These are phyloP conservation scores for Melaleuca quinquenervia DNA, from an alignment of 345 rosid genomes.

Conservation along the genomic window DNA sequence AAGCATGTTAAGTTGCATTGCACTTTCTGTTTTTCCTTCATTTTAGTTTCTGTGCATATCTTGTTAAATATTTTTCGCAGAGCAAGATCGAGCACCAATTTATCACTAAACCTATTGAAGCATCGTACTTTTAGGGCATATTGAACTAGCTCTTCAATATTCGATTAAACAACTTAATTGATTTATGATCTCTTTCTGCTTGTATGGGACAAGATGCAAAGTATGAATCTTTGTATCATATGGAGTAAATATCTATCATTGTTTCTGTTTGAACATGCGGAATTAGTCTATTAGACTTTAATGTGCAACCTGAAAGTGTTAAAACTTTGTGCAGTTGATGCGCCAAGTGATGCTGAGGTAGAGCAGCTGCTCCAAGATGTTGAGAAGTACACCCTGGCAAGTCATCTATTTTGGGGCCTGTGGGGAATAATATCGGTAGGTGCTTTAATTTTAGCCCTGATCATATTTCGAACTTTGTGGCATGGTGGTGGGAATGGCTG, in stretches of 20 bases:
- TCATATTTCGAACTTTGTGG: neutral
- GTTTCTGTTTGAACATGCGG: neutral
- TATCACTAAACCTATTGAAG: neutral
- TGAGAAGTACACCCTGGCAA: slow-evolving; percentile 48
- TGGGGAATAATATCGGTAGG: slow-evolving; percentile 64
- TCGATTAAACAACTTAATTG: neutral
- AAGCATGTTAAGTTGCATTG: neutral
- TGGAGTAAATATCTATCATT: neutral
- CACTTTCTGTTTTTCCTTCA: neutral
- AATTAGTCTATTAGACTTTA: neutral
- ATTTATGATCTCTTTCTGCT: neutral
- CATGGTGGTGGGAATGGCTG: neutral
- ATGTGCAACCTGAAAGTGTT: neutral
- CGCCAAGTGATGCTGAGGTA: slow-evolving; percentile 21
- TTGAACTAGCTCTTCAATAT: neutral
- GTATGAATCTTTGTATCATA: neutral
- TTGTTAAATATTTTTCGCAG: neutral
- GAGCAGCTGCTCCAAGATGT: slow-evolving; percentile 26
- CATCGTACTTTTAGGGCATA: neutral
- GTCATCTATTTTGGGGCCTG: slow-evolving; percentile 56
- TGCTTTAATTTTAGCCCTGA: neutral
- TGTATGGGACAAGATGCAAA: neutral
- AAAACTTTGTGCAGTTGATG: slow-evolving; percentile 18
- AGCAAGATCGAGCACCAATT: neutral
- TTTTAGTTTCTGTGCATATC: neutral